Base-by-base conservation (phyloP, 139 green algal species). In the Coelastrella sp. region DNA sequence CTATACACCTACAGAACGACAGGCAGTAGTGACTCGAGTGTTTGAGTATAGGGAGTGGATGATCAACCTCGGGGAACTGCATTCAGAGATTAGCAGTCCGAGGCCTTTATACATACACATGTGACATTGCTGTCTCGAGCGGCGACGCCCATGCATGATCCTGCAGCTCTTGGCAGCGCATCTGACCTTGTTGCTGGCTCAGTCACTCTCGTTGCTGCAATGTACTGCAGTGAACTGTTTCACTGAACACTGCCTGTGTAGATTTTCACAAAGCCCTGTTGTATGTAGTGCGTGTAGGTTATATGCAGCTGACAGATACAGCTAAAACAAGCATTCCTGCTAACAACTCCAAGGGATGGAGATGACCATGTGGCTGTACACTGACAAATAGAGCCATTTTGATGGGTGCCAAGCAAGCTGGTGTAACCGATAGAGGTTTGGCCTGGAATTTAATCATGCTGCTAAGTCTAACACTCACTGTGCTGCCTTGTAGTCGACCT, bases 401-500 rank as follows among this genome's bases (percentile, higher is more conserved):
- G 1, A 47, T 47, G 0, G 32, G 32, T 47, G 1, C 1, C 32
- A 0, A 47, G 32, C 32, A 47, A 47, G 32, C 32, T 47, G 32
- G 32, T 47, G 32, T 47, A 47, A 47, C 32, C 32, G 4, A 32
- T n/a, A 83, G 77, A 4, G 14, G 5, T 8, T 54, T 14, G 5
- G 8, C 17, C 32, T 65, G 10, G 7, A n/a, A 5, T 32, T 16
- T 16, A 68, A 13, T 13, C 10, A 16, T 19, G 58, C 5, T 14
- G 13, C n/a, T 47, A 22, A 32, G 71, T 13, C 61, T 76, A 5
- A 6, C 60, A 87, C 83, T 57, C 54, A 80, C 66, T 80, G 32
- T 13, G 32, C 5, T 68, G 68, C 68, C 54, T 80, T 88, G 83
- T 81, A 88, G 19, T 88, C 83, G 11, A 68, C 83, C 54, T 88